Base-by-base conservation (phyloP, 78 protist genomes). In the Protostelium mycophagum region DNA sequence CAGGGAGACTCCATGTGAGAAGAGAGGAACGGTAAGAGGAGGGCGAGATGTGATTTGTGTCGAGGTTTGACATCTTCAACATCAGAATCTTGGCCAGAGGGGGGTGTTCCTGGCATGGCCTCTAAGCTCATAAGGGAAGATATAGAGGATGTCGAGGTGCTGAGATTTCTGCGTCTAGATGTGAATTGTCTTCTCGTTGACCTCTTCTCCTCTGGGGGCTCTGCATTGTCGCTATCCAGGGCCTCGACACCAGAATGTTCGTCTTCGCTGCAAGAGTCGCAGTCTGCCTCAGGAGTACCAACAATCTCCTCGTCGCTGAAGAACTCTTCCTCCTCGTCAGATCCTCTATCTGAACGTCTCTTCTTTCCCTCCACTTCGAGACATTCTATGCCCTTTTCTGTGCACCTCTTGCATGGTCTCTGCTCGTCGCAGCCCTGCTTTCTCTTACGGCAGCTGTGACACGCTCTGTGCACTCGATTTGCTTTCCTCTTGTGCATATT, bases 371-470 rank as follows among this genome's bases (percentile, higher is more conserved):
- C 94, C 83, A 63, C 90, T 36, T 91, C 89, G 25, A 85, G 35
- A 34, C 86, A 91, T 84, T 91, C 94, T 35, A 86, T 88, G 36
- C 94, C 94, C 37, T 91, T 88, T 36, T 91, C 89, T 1, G 86
- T 63, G 39, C 94, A 91, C 36, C 94, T 34, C 0, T 36, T 86
- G 28, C 94, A 91, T 39, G 94, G 94, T 38, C 94, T 88, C 85
- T 88, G 88, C 23, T 91, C 92, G 63, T 91, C 94, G 85, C 94
- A 91, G 37, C 92, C 94, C 10, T 89, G 92, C 84, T 91, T 91
- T 51, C 92, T 86, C 1, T 88, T 63, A 35, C 94, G 90, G 29
- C 94, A 91, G 36, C 89, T 91, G 34, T 85, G n/a, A 35, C 94
- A 91, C 28, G 94, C 94, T 85, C 87, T 88, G 88, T 91, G 89